Conservation (phyloP, 305 asterid species). For the Rubia peregrina region DNA sequence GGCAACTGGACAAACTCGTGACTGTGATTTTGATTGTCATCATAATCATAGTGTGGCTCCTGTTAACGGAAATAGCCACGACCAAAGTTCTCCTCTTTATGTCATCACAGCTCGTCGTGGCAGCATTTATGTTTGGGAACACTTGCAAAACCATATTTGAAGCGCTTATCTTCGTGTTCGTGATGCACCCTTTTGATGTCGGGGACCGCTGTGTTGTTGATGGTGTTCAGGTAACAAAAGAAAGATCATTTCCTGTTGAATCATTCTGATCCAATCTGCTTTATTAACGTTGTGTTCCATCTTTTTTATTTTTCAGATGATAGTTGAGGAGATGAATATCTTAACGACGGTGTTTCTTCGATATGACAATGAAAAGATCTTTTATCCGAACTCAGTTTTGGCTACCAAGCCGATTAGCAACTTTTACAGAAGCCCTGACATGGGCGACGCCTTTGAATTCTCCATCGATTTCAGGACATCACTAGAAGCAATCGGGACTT, state of each 20-base stretch:
- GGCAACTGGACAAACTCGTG: conserved; percentile 58
- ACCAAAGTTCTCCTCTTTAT: conserved; percentile 61
- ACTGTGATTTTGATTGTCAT: conserved; percentile 42
- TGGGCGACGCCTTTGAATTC: conserved; percentile 71
- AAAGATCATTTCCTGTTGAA: conserved; percentile 6
- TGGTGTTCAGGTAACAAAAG: conserved; percentile 60
- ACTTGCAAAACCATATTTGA: conserved; percentile 87
- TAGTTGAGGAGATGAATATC: conserved; percentile 88
- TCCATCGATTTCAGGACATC: conserved; percentile 72
- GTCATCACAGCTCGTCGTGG: conserved; percentile 77
- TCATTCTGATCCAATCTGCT: conserved; percentile 10
- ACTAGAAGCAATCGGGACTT: conserved; percentile 57
- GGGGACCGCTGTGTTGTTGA: conserved; percentile 79
- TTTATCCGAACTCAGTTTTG: conserved; percentile 68
- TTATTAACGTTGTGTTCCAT: conserved; percentile 11
- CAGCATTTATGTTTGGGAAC: conserved; percentile 71
- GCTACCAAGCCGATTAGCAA: conserved; percentile 76
- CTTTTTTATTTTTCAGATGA: conserved; percentile 38
- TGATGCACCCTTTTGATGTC: conserved; percentile 95
- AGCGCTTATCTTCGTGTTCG: conserved; percentile 81
- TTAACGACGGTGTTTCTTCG: conserved; percentile 61
- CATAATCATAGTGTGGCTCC: conserved; percentile 62
- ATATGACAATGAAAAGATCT: conserved; percentile 56
- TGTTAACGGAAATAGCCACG: conserved; percentile 63
- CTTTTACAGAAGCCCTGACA: conserved; percentile 82